A percentile compares a stretch with the other conserved stretches of the same genome.
phyloP scores from a whole-genome alignment of 495 filamentous ascomycete genomes.

The Haplographium delicatum region DNA sequence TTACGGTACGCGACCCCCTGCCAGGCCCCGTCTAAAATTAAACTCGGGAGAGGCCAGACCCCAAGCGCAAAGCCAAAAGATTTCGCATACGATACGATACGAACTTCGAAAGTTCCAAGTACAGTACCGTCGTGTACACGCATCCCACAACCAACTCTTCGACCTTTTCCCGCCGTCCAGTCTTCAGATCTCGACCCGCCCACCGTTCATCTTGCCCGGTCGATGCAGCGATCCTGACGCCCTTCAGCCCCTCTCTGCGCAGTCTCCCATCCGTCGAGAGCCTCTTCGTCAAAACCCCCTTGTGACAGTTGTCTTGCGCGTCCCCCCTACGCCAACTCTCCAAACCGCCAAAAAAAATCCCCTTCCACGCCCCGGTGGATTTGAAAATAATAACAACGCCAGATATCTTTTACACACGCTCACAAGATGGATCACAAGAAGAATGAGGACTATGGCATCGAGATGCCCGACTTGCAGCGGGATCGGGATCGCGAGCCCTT shows the following conservation, averaged over 20 bases:
- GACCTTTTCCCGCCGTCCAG: neutral
- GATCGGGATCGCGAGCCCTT: conserved; percentile 28
- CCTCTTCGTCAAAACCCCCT: neutral
- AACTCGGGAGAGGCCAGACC: too few relatives aligned
- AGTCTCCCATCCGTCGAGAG: neutral
- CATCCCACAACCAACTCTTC: conserved; percentile 1
- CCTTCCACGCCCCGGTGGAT: too few relatives aligned
- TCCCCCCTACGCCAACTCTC: neutral
- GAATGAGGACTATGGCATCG: conserved; percentile 56
- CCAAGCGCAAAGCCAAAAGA: too few relatives aligned
- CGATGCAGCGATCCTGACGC: conserved; percentile 14
- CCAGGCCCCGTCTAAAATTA: too few relatives aligned
- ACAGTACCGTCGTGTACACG: too few relatives aligned
- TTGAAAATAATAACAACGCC: too few relatives aligned
- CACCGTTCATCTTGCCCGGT: neutral
- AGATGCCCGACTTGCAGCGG: conserved; percentile 59
- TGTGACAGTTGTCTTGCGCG: conserved; percentile 18
- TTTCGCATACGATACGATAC: too few relatives aligned
- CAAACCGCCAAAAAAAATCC: neutral
- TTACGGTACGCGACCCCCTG: too few relatives aligned
- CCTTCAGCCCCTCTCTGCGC: neutral
- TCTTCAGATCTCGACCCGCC: neutral
- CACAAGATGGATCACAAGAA: conserved; percentile 28
- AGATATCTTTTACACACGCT: neutral
- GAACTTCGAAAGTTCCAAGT: neutral